These are phyloP conservation scores for Cladophialophora bantiana DNA, from an alignment of 2,329 filamentous ascomycete genomes.

Conservation along the genomic window DNA sequence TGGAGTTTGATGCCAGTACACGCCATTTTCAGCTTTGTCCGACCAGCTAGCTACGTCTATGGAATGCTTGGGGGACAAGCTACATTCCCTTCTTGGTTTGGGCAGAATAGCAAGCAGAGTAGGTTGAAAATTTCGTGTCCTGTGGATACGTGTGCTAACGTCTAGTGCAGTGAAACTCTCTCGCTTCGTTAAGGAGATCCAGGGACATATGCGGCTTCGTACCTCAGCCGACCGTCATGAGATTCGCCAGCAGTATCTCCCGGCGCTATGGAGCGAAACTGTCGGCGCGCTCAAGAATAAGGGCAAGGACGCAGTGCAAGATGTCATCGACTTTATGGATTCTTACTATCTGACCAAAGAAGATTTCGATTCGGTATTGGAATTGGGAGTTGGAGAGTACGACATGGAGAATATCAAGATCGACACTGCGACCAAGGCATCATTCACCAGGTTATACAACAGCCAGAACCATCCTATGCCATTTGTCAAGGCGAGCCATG, in stretches of 20 bases:
- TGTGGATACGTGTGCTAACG: constrained; percentile 33
- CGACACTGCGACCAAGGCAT: constrained; percentile 82
- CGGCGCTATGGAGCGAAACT: constrained; percentile 81
- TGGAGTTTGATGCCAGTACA: constrained; percentile 98
- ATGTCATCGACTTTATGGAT: constrained; percentile 95
- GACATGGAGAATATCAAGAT: constrained; percentile 76
- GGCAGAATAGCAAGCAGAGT: constrained; percentile 88
- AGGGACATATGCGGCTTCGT: constrained; percentile 93
- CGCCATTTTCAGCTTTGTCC: constrained; percentile 92
- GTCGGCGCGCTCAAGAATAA: constrained; percentile 76
- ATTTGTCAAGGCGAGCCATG: constrained; percentile 90
- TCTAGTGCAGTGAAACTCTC: constrained; percentile 64
- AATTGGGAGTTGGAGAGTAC: constrained; percentile 88
- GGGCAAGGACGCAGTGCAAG: constrained; percentile 80
- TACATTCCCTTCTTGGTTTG: constrained; percentile 88
- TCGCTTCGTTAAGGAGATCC: constrained; percentile 88
- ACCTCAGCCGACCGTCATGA: constrained; percentile 92
- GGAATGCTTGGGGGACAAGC: constrained; percentile 74
- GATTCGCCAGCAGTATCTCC: constrained; percentile 91
- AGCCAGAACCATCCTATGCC: constrained; percentile 83
- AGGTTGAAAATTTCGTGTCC: constrained; percentile 50
- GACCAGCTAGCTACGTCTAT: constrained; percentile 84
- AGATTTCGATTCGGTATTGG: constrained; percentile 90
- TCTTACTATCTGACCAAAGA: constrained; percentile 94
- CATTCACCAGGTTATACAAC: constrained; percentile 94